Conservation (phyloP, 148 eudicot genomes). For the Diospyros kaki region DNA sequence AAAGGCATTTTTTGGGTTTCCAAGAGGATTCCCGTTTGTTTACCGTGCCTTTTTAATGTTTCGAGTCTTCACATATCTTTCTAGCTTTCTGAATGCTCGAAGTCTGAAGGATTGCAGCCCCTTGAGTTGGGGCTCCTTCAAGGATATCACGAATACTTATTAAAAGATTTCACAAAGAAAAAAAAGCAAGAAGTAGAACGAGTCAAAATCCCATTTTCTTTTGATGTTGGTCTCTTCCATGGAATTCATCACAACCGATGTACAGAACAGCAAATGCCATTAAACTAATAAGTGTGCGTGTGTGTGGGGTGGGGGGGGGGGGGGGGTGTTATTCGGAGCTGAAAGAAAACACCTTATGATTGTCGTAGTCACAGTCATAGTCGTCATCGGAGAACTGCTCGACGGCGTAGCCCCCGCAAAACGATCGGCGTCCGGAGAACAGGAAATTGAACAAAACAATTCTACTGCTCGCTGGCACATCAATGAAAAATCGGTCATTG, state of each 20-base stretch:
- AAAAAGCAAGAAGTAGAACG: neutral
- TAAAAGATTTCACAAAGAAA: too few relatives aligned
- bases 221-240: neutral
- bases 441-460: conserved; percentile 20
- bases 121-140: too few relatives aligned
- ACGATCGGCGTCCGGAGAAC: conserved; percentile 18
- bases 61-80: too few relatives aligned
- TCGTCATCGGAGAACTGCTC: conserved; percentile 99
- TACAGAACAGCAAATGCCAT: neutral
- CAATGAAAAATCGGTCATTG: conserved; percentile 9
- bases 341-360: conserved; percentile 43
- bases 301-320: too few relatives aligned
- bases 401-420: conserved; percentile 41
- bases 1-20: too few relatives aligned
- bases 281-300: neutral
- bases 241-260: neutral
- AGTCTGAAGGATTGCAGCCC: too few relatives aligned
- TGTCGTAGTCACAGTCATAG: conserved; percentile 94
- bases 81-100: too few relatives aligned
- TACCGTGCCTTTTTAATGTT: too few relatives aligned
- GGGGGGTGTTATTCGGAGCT: too few relatives aligned
- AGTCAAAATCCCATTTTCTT: neutral
- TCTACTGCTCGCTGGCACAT: neutral
- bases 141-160: too few relatives aligned
- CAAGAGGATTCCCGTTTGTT: too few relatives aligned